Percentiles rank a stretch among this genome's conserved stretches.
Conservation (phyloP, 306 rosid species). For the Vicia sativa region DNA sequence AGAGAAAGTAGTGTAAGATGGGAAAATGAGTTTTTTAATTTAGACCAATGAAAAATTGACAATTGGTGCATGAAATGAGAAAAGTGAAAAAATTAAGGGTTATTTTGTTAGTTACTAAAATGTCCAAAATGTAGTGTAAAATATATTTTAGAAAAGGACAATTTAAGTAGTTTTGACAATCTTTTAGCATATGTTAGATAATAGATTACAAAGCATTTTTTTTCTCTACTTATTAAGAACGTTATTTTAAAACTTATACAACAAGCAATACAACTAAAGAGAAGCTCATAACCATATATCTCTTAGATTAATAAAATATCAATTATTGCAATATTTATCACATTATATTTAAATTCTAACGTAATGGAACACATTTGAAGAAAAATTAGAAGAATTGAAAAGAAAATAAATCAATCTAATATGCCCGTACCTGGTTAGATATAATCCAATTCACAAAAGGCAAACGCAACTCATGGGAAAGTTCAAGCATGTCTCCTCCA, state of each 20-base stretch:
- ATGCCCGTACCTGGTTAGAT: slow-evolving; percentile 67
- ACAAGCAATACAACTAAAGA: slow-evolving; percentile 20
- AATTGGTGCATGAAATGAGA: no score
- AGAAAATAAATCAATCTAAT: slow-evolving; percentile 27
- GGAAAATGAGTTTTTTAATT: no score
- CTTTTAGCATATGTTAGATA: no score
- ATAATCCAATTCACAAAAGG: slow-evolving; percentile 85
- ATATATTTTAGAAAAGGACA: no score
- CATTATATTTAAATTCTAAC: slow-evolving; percentile 24
- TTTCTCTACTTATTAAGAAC: background rate
- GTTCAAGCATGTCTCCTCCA: slow-evolving; percentile 98
- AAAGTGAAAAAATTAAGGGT: no score
- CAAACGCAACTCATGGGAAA: slow-evolving; percentile 81
- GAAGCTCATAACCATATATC: slow-evolving; percentile 20
- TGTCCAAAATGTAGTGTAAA: no score
- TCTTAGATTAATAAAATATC: slow-evolving; percentile 19
- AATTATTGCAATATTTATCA: slow-evolving; percentile 33
- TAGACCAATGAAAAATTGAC: no score
- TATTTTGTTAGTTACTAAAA: no score
- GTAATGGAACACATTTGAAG: slow-evolving; percentile 9
- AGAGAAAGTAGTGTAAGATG: no score
- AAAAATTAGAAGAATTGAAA: background rate
- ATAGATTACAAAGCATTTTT: slow-evolving; percentile 16
- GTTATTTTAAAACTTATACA: slow-evolving; percentile 1
- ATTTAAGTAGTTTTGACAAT: no score